phyloP scores from a whole-genome alignment of 257 asterid genomes.

The Nicotiana undulata region DNA sequence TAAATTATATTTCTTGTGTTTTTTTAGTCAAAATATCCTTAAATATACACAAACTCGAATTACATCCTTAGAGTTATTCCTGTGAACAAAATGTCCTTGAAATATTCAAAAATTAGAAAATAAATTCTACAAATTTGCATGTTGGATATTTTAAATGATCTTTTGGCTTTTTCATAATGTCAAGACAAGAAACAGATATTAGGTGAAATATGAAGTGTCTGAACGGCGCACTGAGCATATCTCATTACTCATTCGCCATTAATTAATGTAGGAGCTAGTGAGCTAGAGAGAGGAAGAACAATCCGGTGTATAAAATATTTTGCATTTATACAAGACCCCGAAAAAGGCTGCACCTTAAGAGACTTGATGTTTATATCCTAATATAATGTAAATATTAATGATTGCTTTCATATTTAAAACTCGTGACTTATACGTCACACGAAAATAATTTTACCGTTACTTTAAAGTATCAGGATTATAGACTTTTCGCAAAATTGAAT shows the following conservation, averaged over 20 bases:
- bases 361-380: too few species aligned
- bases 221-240: background rate
- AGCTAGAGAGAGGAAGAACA: too few species aligned
- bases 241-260: background rate
- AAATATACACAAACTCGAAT: too few species aligned
- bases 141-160: background rate
- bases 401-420: too few species aligned
- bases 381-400: too few species aligned
- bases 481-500: background rate
- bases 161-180: too few species aligned
- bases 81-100: background rate
- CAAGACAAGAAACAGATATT: background rate
- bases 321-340: accelerated
- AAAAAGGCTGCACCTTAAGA: accelerated
- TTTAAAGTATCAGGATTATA: background rate
- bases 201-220: background rate
- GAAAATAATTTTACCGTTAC: too few species aligned
- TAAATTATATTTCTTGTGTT: too few species aligned
- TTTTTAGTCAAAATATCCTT: too few species aligned
- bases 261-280: background rate
- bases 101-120: background rate
- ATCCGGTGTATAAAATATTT: too few species aligned
- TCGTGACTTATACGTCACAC: too few species aligned
- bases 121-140: background rate
- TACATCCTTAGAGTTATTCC: too few species aligned